Base-by-base conservation (phyloP, 2,329 filamentous ascomycete species). In the Monosporascus sp. region DNA sequence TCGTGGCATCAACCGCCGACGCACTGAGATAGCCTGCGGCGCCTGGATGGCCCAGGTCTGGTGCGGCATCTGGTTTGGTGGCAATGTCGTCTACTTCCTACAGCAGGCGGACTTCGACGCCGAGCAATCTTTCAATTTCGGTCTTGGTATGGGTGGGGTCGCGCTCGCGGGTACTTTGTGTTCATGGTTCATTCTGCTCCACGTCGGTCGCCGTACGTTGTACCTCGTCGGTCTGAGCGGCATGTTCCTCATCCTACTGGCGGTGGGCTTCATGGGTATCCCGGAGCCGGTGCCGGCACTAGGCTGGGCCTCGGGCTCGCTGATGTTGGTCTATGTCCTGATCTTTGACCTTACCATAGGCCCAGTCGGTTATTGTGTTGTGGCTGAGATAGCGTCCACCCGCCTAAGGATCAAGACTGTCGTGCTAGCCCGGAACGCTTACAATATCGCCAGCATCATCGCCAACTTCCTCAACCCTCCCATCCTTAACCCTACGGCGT, bases 291-390 rank as follows among this genome's bases (percentile, higher is more conserved):
- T 74, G 73, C 58, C 69, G 74, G 55, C 58, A 71, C 22, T 72
- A 68, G 1, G 62, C 72, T 8, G 74, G 58, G 66, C 64, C 0
- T 67, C 68, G 6, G 74, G 70, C 2, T 61, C 66, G 6, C 61
- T 77, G 44, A 60, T 74, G 2, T 55, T 77, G 7, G 60, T 74
- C 48, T 74, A 66, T 55, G 70, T 67, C 0, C 67, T 71, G 51
- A 58, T 67, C 5, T 77, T 75, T 61, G 71, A 70, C 58, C 61
- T 70, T 49, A 75, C 72, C 1, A 64, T 75, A 7, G 75, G 74
- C 0, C 73, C 74, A 1, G 66, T 74, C 18, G 66, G 68, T 20
- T 77, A 72, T 57, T 63, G 68, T 9, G 64, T 77, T 41, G 85
- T 74, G 2, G 63, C 73, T 1, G 74, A 77, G 51, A 71, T 68